Conservation (phyloP, 768 basidiomycete genomes). For the Termitomyces sp. region DNA sequence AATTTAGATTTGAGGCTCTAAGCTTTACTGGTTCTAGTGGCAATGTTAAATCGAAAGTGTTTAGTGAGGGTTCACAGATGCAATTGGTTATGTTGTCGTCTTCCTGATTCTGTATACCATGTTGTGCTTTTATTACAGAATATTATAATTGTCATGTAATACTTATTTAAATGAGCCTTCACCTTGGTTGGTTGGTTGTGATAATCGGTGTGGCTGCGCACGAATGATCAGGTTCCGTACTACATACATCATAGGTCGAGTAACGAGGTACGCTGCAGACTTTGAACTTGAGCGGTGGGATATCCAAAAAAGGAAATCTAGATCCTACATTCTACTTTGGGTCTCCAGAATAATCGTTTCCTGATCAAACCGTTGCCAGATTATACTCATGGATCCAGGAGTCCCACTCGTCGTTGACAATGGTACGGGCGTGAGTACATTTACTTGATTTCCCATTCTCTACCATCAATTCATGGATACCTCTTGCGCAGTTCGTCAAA, state of each 20-base stretch:
- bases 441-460: background rate
- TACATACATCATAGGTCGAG: no score
- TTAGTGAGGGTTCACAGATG: background rate
- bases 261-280: no score
- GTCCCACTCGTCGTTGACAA: conserved; percentile 80
- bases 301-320: background rate
- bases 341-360: no score
- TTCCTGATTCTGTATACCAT: background rate
- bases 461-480: conserved; percentile 2
- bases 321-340: background rate
- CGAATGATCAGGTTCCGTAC: no score
- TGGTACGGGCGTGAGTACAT: conserved; percentile 72
- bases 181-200: no score
- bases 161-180: no score
- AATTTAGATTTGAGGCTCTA: background rate
- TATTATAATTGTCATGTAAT: background rate
- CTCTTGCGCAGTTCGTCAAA: conserved; percentile 70
- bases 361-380: background rate
- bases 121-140: background rate
- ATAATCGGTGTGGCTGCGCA: no score
- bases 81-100: background rate
- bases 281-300: no score
- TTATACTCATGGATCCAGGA: conserved; percentile 37
- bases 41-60: background rate
- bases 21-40: background rate